Percentiles rank a stretch among this genome's conserved stretches.
These are phyloP conservation scores for Barnettozyma vustinii DNA, from an alignment of 805 yeast species.

Conservation along the genomic window DNA sequence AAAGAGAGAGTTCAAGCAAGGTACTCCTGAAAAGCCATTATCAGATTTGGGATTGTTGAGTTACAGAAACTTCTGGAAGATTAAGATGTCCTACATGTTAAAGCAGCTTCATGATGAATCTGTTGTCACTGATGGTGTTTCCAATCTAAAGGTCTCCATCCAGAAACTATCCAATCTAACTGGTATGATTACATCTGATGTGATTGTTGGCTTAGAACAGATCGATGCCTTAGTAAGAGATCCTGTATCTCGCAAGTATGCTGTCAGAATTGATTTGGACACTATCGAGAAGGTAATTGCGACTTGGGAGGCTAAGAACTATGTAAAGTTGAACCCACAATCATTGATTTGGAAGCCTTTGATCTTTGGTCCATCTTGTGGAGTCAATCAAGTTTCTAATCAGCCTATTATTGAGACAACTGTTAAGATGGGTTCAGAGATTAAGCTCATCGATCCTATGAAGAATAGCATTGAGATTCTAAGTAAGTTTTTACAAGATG, in stretches of 20 bases:
- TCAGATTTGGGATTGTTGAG: conserved; percentile 82
- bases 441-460: conserved; percentile 27
- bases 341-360: conserved; percentile 75
- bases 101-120: conserved; percentile 11
- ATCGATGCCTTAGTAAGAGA: conserved; percentile 53
- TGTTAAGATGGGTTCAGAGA: conserved; percentile 10
- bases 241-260: conserved; percentile 41
- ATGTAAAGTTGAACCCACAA: conserved; percentile 45
- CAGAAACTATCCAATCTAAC: conserved; percentile 60
- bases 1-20: conserved; percentile 67
- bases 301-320: conserved; percentile 51
- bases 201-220: conserved; percentile 79
- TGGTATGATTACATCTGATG: conserved; percentile 86
- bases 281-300: conserved; percentile 37
- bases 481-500: conserved; percentile 60
- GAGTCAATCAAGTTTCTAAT: conserved; percentile 49
- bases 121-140: neutral
- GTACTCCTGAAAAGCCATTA: conserved; percentile 94
- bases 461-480: conserved; percentile 48
- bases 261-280: conserved; percentile 44
- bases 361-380: conserved; percentile 82
- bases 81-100: conserved; percentile 46
- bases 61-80: conserved; percentile 83
- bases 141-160: conserved; percentile 39
- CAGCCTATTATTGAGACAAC: conserved; percentile 26